Percentiles rank a stretch among this genome's conserved stretches.
These are phyloP conservation scores for Apiotrichum porosum DNA, from an alignment of 1,284 basidiomycete species.

Conservation along the genomic window DNA sequence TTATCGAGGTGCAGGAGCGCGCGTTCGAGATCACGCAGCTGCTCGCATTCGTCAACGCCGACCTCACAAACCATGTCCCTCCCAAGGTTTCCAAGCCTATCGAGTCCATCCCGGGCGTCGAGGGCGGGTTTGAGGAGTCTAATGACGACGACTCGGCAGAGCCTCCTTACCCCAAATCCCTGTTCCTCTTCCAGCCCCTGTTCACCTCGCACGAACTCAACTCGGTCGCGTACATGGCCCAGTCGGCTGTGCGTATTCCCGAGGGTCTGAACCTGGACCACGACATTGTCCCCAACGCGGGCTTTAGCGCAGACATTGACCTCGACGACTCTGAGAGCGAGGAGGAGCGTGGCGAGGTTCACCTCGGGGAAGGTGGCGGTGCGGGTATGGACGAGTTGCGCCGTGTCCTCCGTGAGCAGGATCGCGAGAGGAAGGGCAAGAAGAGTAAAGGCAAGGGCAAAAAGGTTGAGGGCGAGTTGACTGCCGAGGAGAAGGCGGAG, in stretches of 20 bases:
- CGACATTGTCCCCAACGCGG: conserved; percentile 64
- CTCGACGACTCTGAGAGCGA: conserved; percentile 31
- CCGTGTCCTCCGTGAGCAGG: conserved; percentile 44
- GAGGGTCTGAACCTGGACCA: conserved; percentile 77
- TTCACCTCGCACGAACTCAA: conserved; percentile 78
- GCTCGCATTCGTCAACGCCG: conserved; percentile 72
- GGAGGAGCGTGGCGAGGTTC: conserved; percentile 22
- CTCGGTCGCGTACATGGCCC: conserved; percentile 73
- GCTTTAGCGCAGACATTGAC: conserved; percentile 49
- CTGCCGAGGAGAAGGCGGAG: conserved; percentile 42
- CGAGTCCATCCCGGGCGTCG: conserved; percentile 41
- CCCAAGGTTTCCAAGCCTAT: conserved; percentile 11
- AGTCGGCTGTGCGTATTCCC: conserved; percentile 72
- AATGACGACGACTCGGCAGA: conserved; percentile 23
- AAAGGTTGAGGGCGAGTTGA: conserved; percentile 16
- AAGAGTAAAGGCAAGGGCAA: conserved; percentile 24
- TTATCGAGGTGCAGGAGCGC: conserved; percentile 90
- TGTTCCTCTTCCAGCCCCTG: conserved; percentile 79
- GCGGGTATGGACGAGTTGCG: conserved; percentile 48
- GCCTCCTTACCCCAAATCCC: conserved; percentile 66
- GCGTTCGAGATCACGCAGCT: conserved; percentile 75
- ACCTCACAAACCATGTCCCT: conserved; percentile 59
- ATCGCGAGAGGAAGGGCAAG: conserved; percentile 46
- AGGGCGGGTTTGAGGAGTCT: conserved; percentile 39
- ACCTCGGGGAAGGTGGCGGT: conserved; percentile 41